Base-by-base conservation (phyloP, 352 stramenopile genomes). In the Phytophthora sp. region DNA sequence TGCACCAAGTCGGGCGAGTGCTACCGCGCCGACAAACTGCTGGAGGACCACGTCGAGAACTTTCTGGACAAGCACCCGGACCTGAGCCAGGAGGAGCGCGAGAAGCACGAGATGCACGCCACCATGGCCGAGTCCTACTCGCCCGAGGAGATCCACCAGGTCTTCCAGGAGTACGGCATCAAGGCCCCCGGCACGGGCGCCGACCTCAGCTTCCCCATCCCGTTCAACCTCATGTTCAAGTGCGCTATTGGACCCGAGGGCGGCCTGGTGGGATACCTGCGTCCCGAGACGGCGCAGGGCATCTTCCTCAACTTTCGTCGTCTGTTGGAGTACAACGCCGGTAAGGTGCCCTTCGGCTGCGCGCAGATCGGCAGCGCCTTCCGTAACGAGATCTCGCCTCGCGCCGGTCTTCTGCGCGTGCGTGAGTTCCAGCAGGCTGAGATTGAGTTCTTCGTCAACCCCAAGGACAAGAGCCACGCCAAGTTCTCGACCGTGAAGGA, bases 191-290 rank as follows among this genome's bases (percentile, higher is more conserved):
- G 84, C 45, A 76, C 77, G 17, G 90, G 97, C 44, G 96, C 98
- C 24, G 71, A 94, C 30, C 89, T 99, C 48, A 98, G 92, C 69
- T 89, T 96, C 58, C 97, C 97, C 8, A 99, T 99, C 68, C 97
- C 97, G 12, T 99, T 99, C 84, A 99, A 99, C 87, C 80, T 99
- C 51, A 99, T 99, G 97, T 99, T 99, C 78, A 91, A 98, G 82
- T 99, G 97, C 60, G 96, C 94, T 43, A 99, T 99, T 73, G 98
- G 98, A 32, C 97, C 98, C 2, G 96, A 99, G 77, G 98, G 97
- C 42, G 98, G 94, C 30, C 65, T 94, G 49, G 84, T 98, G 12
- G 97, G 97, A 44, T 99, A 99, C 85, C 82, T 99, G 69, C 90
- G 98, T 21, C 98, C 98, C 0, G 98, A 99, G 80, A 99, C 98